phyloP scores from a whole-genome alignment of 2,329 filamentous ascomycete species.

The Pseudophaeomoniella oleicola region DNA sequence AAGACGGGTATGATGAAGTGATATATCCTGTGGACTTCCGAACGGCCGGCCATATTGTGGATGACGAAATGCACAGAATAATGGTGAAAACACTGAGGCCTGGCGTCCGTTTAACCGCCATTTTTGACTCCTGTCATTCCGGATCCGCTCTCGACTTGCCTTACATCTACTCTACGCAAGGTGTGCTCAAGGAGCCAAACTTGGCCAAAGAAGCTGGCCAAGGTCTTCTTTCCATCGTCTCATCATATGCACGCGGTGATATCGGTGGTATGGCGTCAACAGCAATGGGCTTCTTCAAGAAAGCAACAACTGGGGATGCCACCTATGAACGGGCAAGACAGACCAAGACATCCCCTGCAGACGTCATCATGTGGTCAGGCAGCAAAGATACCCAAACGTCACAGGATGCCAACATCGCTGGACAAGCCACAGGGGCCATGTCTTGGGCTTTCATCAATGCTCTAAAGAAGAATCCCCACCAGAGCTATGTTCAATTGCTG shows the following conservation, averaged over 20 bases:
- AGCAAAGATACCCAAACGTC: conserved; percentile 94
- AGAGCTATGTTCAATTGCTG: conserved; percentile 89
- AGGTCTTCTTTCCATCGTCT: conserved; percentile 51
- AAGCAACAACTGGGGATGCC: conserved; percentile 64
- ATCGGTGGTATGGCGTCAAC: conserved; percentile 65
- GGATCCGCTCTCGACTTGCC: conserved; percentile 52
- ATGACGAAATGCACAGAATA: conserved; percentile 64
- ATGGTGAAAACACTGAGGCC: conserved; percentile 64
- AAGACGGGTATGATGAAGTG: conserved; percentile 64
- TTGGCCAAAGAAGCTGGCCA: conserved; percentile 53
- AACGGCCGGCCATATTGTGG: conserved; percentile 56
- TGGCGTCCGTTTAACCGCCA: conserved; percentile 63
- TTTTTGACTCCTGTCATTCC: conserved; percentile 56
- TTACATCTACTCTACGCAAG: conserved; percentile 53
- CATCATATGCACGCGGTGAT: conserved; percentile 71
- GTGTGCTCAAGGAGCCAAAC: conserved; percentile 55
- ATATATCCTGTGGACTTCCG: conserved; percentile 67
- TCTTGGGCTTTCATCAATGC: conserved; percentile 91
- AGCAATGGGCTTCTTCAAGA: conserved; percentile 76
- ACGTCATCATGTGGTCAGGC: conserved; percentile 96
- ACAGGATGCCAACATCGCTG: conserved; percentile 75
- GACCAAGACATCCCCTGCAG: conserved; percentile 86
- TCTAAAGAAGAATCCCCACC: conserved; percentile 82
- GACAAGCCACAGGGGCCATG: conserved; percentile 93
- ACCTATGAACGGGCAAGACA: conserved; percentile 66